Base-by-base conservation (phyloP, 805 yeast genomes). In the Tetrapisispora pingtungensis region DNA sequence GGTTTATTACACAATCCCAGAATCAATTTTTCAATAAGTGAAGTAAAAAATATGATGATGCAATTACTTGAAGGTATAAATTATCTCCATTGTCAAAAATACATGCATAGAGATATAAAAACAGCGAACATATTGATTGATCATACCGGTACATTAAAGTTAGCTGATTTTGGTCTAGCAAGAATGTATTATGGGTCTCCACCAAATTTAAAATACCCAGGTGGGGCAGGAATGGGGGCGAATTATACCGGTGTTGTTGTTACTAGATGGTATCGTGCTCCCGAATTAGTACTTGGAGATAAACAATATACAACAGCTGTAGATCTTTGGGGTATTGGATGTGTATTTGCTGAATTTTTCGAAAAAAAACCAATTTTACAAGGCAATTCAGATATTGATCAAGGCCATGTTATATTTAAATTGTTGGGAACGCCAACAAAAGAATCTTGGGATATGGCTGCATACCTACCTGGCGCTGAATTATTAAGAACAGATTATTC, bases 281-380 rank as follows among this genome's bases (percentile, higher is more conserved):
- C 97, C 0, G 98, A 90, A 61, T 70, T 93, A 17, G 72, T 93
- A 14, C 66, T 93, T 43, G 96, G 96, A 3, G 95, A 88, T 52
- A 72, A 83, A 53, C 70, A 74, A 47, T 90, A 90, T 61, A 88
- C 97, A 2, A 84, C 97, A 0, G 95, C 97, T 0, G 90, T 90
- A 12, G 99, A 93, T 64, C 75, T 93, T 66, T 93, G 99, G 99
- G 97, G 97, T 0, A 75, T 86, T 18, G 97, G 97, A 1, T 93
- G 98, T 66, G 90, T 93, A 0, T 81, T 93, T 58, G 98, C 87
- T 0, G 99, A 93, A 64, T 72, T 89, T 57, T 90, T 84, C 65
- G 78, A 77, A 28, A 75, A 78, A 49, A 78, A 75, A 52, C 98
- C 98, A 0, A 82, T 93, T 14, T 62, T 93, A 40, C 88, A 81